A percentile compares a stretch with the other conserved stretches of the same genome.
These are phyloP conservation scores for Cercospora zeae-maydis DNA, from an alignment of 2,329 filamentous ascomycete species.

Conservation along the genomic window DNA sequence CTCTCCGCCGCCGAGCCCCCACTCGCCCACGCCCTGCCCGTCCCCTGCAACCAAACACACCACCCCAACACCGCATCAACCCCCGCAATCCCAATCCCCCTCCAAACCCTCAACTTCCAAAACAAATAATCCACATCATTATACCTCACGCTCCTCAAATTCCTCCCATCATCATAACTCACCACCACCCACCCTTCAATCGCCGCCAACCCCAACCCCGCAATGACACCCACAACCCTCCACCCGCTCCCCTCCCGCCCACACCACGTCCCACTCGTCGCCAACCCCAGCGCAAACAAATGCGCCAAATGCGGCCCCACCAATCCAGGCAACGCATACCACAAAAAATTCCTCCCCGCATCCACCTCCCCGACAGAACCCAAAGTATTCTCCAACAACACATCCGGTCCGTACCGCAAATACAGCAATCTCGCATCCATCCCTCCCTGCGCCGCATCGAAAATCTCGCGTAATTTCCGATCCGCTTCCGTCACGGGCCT, in stretches of 20 bases:
- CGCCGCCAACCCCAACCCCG: slow-evolving; percentile 55
- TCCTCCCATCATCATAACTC: slow-evolving; percentile 63
- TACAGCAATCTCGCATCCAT: slow-evolving; percentile 75
- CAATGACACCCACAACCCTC: slow-evolving; percentile 66
- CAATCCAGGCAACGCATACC: slow-evolving; percentile 74
- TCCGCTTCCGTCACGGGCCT: slow-evolving; percentile 61
- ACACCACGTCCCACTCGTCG: slow-evolving; percentile 65
- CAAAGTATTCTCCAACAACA: slow-evolving; percentile 74
- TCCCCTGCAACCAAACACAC: slow-evolving; percentile 71
- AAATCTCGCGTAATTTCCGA: slow-evolving; percentile 61
- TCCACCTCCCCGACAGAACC: slow-evolving; percentile 47
- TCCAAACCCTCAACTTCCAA: slow-evolving; percentile 64
- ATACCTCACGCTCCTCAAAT: slow-evolving; percentile 57
- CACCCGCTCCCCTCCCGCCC: slow-evolving; percentile 64
- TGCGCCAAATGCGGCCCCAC: slow-evolving; percentile 77
- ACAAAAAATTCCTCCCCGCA: slow-evolving; percentile 64
- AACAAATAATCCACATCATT: slow-evolving; percentile 66
- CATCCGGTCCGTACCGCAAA: slow-evolving; percentile 73
- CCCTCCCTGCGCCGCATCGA: slow-evolving; percentile 58
- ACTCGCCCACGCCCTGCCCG: slow-evolving; percentile 70
- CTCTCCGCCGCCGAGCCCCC: slow-evolving; percentile 62
- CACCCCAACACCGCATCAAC: slow-evolving; percentile 63
- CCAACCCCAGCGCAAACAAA: slow-evolving; percentile 65
- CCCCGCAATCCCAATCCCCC: slow-evolving; percentile 60
- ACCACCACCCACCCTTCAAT: slow-evolving; percentile 64